Conservation (phyloP, 2,329 filamentous ascomycete species). For the Sclerotinia spermophila region DNA sequence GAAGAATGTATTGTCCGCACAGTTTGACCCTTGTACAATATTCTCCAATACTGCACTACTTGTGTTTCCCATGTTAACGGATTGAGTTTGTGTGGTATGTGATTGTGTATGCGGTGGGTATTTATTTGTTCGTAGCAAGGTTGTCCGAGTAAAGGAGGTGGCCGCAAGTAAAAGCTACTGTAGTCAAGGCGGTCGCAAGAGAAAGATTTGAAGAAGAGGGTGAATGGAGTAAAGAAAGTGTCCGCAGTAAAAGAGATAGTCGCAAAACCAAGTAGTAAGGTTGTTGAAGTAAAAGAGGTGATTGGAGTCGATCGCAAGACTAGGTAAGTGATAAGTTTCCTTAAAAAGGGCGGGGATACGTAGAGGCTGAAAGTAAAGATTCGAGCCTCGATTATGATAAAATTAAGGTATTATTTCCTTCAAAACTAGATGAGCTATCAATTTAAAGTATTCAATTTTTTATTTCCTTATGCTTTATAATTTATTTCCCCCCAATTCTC, state of each 20-base stretch:
- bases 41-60: conserved; percentile 80
- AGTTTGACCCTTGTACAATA: conserved; percentile 96
- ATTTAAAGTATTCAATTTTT: not conserved
- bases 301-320: not conserved
- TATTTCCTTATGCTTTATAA: not conserved
- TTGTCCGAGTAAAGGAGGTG: not conserved
- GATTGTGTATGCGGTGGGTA: conserved; percentile 13
- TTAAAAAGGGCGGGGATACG: conserved; percentile 3
- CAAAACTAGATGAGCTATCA: not conserved
- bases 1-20: conserved; percentile 47
- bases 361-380: not conserved
- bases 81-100: conserved; percentile 18
- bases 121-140: conserved; percentile 9
- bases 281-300: not conserved
- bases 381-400: not conserved
- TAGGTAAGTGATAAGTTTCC: not conserved
- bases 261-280: conserved; percentile 8
- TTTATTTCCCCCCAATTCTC: not conserved
- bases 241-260: not conserved
- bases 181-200: not conserved
- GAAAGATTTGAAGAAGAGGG: not conserved
- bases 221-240: not conserved
- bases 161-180: not conserved
- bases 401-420: not conserved
- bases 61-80: conserved; percentile 59